Evolutionary conservation across 2,329 filamentous ascomycete genomes (phyloP), one percentile per base, ranked within the genome.

Genomic region (Penicillium fuscoglaucum): DNA sequence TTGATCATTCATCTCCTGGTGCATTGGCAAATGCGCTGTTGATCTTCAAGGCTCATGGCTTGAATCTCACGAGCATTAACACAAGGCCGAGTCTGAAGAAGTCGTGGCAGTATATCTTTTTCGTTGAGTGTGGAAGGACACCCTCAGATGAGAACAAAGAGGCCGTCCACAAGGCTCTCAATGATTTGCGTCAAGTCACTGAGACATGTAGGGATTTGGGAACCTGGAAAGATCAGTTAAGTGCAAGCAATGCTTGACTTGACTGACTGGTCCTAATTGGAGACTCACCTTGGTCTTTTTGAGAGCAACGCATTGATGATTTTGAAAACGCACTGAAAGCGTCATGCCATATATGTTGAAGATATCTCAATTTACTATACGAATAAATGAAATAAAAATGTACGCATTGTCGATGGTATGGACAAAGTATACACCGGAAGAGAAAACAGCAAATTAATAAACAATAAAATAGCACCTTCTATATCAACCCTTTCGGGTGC

Each of bases 91-190:
- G 90, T 68, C 83, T 90, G 56, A 79, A 83, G 40, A 78, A 80
- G 65, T 86, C 89, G 21, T 98, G 96, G 85, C 87, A 96, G 72
- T 98, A 98, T 77, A 84, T 97, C 39, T 97, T 98, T 78, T 93
- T 98, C 71, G 87, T 97, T 31, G 93, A 98, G 79, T 92, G 96
- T 68, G 84, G 89, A 72, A 88, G 89, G 15, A 59, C 62, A n/a
- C 60, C 65, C 7, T 67, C 67, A 12, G 60, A 59, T 24, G 65
- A 71, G 50, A 68, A 69, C 54, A 61, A 61, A 51, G 70, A 72
- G 24, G 64, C 66, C 12, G 72, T 72, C 31, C 55, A 70, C 7
- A 62, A 64, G 9, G 68, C 77, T 44, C 60, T 79, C 51, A 39
- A 65, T 37, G 71, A 73, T 45, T 55, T 80, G 46, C 62, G 62